phyloP scores from a whole-genome alignment of 495 filamentous ascomycete genomes.

The Penicillium subrubescens region DNA sequence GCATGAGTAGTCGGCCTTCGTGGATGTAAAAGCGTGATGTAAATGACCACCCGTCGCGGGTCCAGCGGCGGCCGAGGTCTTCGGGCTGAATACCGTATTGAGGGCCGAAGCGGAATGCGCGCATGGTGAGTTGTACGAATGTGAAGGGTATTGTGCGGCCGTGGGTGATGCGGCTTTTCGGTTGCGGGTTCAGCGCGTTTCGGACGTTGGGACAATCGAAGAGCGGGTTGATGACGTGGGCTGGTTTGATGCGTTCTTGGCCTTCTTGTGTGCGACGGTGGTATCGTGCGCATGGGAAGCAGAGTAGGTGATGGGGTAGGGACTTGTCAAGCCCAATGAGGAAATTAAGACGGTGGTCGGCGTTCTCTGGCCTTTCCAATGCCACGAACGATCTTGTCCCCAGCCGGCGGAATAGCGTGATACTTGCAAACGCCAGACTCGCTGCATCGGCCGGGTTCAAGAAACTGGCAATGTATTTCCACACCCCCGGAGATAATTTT shows the following conservation, averaged over 20 bases:
- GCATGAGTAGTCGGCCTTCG: slow-evolving; percentile 55
- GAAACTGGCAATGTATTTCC: slow-evolving; percentile 43
- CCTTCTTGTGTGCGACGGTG: slow-evolving; percentile 53
- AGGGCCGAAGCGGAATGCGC: slow-evolving; percentile 42
- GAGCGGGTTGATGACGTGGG: slow-evolving; percentile 52
- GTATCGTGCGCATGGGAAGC: slow-evolving; percentile 55
- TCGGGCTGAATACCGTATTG: slow-evolving; percentile 47
- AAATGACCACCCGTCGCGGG: slow-evolving; percentile 52
- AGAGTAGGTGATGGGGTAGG: slow-evolving; percentile 56
- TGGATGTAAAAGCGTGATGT: slow-evolving; percentile 51
- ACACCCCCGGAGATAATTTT: slow-evolving; percentile 46
- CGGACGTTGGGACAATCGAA: slow-evolving; percentile 51
- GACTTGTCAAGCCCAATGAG: slow-evolving; percentile 46
- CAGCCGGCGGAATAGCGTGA: slow-evolving; percentile 45
- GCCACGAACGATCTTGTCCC: slow-evolving; percentile 34
- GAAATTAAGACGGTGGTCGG: slow-evolving; percentile 45
- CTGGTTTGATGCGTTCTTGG: slow-evolving; percentile 50
- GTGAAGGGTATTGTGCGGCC: slow-evolving; percentile 53
- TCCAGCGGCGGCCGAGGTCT: slow-evolving; percentile 51
- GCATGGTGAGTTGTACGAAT: slow-evolving; percentile 55
- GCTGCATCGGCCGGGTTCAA: slow-evolving; percentile 49
- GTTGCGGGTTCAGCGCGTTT: slow-evolving; percentile 42
- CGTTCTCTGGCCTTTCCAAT: slow-evolving; percentile 42
- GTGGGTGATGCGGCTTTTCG: slow-evolving; percentile 53
- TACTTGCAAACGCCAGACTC: slow-evolving; percentile 49